These are phyloP conservation scores for Oleoguttula mirabilis DNA, from an alignment of 495 filamentous ascomycete genomes.

Conservation along the genomic window DNA sequence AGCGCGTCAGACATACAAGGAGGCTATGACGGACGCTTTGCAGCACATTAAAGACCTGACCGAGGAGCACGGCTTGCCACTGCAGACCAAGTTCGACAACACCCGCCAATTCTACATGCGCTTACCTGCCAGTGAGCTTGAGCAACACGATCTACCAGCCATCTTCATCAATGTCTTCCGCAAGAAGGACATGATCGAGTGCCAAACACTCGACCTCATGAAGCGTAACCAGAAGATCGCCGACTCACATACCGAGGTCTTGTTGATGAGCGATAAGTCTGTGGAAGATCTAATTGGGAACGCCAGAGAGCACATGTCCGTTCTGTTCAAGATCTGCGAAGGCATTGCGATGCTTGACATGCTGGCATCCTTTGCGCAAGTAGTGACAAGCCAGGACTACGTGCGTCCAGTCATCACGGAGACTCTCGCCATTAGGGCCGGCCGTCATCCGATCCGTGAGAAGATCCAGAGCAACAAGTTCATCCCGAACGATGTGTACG, in stretches of 20 bases:
- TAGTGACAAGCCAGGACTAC: slow-evolving; percentile 68
- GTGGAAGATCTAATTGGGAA: slow-evolving; percentile 57
- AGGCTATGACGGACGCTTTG: slow-evolving; percentile 63
- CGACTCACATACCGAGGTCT: slow-evolving; percentile 69
- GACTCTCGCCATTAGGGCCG: slow-evolving; percentile 65
- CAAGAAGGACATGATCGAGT: slow-evolving; percentile 65
- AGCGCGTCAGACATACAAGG: slow-evolving; percentile 74
- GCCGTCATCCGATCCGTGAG: slow-evolving; percentile 76
- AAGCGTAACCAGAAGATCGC: slow-evolving; percentile 42
- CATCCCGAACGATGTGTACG: slow-evolving; percentile 82
- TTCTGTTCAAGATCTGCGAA: slow-evolving; percentile 68
- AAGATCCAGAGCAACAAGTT: slow-evolving; percentile 54
- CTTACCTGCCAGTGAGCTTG: slow-evolving; percentile 51
- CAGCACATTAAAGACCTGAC: slow-evolving; percentile 55
- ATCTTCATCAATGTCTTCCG: slow-evolving; percentile 65
- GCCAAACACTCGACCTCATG: slow-evolving; percentile 71
- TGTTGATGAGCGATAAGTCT: slow-evolving; percentile 61
- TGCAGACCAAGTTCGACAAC: slow-evolving; percentile 64
- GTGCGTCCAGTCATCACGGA: slow-evolving; percentile 62
- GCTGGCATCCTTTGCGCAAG: slow-evolving; percentile 65
- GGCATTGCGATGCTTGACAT: slow-evolving; percentile 86
- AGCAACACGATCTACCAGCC: slow-evolving; percentile 49
- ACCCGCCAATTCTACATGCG: slow-evolving; percentile 70
- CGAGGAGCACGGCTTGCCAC: slow-evolving; percentile 44
- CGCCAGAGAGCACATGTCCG: slow-evolving; percentile 53